Evolutionary conservation across 345 rosid genomes (phyloP).

Genomic region (Brassica napus): DNA sequence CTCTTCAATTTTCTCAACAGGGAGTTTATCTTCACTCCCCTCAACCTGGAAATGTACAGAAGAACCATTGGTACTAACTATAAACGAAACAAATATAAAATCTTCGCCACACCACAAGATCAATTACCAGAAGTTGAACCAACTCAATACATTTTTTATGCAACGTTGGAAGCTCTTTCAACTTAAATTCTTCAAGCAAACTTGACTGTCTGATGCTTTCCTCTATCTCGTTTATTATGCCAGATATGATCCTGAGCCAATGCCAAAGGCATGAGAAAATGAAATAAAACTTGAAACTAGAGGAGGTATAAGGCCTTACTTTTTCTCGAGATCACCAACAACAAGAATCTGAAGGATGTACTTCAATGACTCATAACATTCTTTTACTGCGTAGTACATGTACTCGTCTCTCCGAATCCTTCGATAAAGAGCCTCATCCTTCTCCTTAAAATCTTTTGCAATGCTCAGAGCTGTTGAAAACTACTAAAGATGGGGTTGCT

Average conservation of each 20-base stretch:
- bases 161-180: constrained; percentile 68
- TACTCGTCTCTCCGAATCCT: constrained; percentile 79
- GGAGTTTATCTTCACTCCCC: constrained; percentile 33
- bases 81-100: not conserved
- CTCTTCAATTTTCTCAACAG: constrained; percentile 66
- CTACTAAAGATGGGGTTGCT: constrained; percentile 51
- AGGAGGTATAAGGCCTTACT: constrained; percentile 44
- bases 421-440: constrained; percentile 62
- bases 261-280: constrained; percentile 17
- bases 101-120: constrained; percentile 21
- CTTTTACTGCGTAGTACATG: constrained; percentile 83
- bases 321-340: constrained; percentile 76
- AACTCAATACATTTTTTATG: constrained; percentile 64
- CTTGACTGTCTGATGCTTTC: constrained; percentile 63
- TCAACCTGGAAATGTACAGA: constrained; percentile 34
- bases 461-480: constrained; percentile 83
- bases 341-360: constrained; percentile 80
- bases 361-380: constrained; percentile 85
- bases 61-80: constrained; percentile 10
- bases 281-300: constrained; percentile 4
- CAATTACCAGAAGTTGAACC: constrained; percentile 79
- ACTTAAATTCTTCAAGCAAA: constrained; percentile 71
- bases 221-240: constrained; percentile 68
- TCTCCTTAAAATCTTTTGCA: constrained; percentile 71
- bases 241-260: constrained; percentile 56